Percentiles rank a stretch among this genome's conserved stretches.
Conservation (phyloP, 306 rosid genomes). For the Pyrus pyrifolia region DNA sequence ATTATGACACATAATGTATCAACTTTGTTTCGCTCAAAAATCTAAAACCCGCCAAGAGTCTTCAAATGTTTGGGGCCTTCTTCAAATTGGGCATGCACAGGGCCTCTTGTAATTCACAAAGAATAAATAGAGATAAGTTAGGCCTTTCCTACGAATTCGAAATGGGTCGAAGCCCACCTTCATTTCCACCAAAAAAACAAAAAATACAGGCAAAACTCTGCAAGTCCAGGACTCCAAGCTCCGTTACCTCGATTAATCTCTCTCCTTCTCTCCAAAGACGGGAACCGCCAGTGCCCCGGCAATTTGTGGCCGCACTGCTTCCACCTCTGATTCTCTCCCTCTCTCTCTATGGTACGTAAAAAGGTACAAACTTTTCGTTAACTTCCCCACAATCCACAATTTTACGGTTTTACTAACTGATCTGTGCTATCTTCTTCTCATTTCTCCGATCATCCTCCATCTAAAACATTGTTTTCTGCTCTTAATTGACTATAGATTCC, state of each 20-base stretch:
- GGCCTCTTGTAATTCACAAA: too few species aligned
- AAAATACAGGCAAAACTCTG: neutral
- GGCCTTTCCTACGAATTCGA: too few species aligned
- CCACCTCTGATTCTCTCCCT: neutral
- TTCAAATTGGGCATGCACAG: too few species aligned
- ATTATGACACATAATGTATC: too few species aligned
- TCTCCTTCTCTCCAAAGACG: neutral
- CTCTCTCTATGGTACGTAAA: neutral
- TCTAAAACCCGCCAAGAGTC: too few species aligned
- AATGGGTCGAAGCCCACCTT: neutral
- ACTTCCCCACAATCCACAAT: neutral
- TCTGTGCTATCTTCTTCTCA: neutral
- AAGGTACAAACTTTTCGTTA: neutral
- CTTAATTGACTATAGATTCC: neutral
- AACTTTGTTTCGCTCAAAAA: too few species aligned
- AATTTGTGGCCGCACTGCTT: neutral
- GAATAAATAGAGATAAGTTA: too few species aligned
- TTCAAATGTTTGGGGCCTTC: too few species aligned
- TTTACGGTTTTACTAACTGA: neutral
- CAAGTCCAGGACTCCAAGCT: neutral
- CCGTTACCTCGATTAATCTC: neutral
- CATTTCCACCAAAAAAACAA: neutral
- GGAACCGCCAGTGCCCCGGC: neutral
- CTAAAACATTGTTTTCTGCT: neutral
- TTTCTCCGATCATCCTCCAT: neutral